Conservation (phyloP, 495 filamentous ascomycete genomes). For the Podospora appendiculata region DNA sequence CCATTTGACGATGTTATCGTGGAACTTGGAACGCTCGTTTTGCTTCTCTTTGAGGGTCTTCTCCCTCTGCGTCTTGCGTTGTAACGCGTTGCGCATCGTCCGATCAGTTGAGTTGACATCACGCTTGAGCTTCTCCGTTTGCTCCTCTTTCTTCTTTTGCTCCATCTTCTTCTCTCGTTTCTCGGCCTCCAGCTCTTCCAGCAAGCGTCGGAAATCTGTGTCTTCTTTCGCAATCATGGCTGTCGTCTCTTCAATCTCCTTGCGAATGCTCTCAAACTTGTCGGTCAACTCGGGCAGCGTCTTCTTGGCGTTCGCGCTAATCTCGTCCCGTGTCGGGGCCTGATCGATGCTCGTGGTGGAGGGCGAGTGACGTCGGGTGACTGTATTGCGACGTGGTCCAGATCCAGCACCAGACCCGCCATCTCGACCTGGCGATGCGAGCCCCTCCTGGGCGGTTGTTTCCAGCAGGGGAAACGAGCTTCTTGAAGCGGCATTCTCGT, state of each 20-base stretch:
- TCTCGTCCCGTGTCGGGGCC: conserved; percentile 33
- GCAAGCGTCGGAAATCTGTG: conserved; percentile 55
- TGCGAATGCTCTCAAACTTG: conserved; percentile 60
- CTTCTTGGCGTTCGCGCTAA: conserved; percentile 33
- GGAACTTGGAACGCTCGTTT: conserved; percentile 49
- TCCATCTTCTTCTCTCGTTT: conserved; percentile 67
- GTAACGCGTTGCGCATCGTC: conserved; percentile 75
- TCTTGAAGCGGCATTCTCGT: conserved; percentile 31
- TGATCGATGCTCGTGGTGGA: conserved; percentile 56
- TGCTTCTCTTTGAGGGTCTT: conserved; percentile 69
- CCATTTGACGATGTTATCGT: conserved; percentile 50
- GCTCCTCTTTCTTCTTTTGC: conserved; percentile 79
- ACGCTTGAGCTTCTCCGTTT: conserved; percentile 69
- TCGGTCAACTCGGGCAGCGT: conserved; percentile 54
- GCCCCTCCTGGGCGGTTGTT: conserved; percentile 42
- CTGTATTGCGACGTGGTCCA: conserved; percentile 54
- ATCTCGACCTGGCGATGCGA: conserved; percentile 56
- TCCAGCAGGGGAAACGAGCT: conserved; percentile 42
- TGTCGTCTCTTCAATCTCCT: conserved; percentile 57
- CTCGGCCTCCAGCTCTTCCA: conserved; percentile 65
- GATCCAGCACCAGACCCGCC: conserved; percentile 44
- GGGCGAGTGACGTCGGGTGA: conserved; percentile 71
- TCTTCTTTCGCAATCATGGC: conserved; percentile 53
- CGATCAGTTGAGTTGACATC: conserved; percentile 76
- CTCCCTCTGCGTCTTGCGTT: conserved; percentile 71